These are phyloP conservation scores for Kwoniella pini DNA, from an alignment of 768 basidiomycete species.

Conservation along the genomic window DNA sequence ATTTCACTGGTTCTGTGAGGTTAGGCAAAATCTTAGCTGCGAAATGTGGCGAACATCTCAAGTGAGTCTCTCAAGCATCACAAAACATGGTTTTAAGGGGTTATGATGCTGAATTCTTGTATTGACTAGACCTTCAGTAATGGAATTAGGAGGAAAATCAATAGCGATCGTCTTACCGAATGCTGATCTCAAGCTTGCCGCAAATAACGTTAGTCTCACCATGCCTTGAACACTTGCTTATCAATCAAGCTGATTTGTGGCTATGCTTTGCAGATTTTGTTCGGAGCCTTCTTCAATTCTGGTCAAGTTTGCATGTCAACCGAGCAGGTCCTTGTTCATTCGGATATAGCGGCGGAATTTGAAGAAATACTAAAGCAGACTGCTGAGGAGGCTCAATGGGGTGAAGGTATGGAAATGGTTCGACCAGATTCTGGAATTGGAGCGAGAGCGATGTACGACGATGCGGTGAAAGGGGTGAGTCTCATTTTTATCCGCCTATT, in stretches of 20 bases:
- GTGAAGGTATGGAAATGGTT: slow-evolving; percentile 29
- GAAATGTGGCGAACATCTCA: slow-evolving; percentile 54
- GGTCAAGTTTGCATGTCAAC: slow-evolving; percentile 55
- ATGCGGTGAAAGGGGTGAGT: slow-evolving; percentile 30
- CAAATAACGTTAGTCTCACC: slow-evolving; percentile 56
- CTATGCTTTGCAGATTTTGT: slow-evolving; percentile 38
- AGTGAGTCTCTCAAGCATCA: too few species aligned
- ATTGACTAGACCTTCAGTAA: slow-evolving; percentile 41
- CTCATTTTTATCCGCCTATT: too few species aligned
- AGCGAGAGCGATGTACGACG: slow-evolving; percentile 21
- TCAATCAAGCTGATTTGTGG: neutral
- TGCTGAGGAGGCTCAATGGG: slow-evolving; percentile 14
- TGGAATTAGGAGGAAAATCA: slow-evolving; percentile 56
- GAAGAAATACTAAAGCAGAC: slow-evolving; percentile 26
- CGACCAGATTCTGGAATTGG: slow-evolving; percentile 17
- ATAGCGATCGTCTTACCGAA: slow-evolving; percentile 57
- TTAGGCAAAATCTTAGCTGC: slow-evolving; percentile 53
- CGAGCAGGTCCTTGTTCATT: slow-evolving; percentile 49
- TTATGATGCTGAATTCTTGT: too few species aligned
- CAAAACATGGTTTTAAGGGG: too few species aligned
- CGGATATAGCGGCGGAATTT: slow-evolving; percentile 31
- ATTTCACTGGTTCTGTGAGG: slow-evolving; percentile 56
- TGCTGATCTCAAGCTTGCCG: slow-evolving; percentile 62
- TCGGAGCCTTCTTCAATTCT: slow-evolving; percentile 49
- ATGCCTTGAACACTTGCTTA: too few species aligned